phyloP scores from a whole-genome alignment of 208 protist species.

The Acanthamoeba castellanii region DNA sequence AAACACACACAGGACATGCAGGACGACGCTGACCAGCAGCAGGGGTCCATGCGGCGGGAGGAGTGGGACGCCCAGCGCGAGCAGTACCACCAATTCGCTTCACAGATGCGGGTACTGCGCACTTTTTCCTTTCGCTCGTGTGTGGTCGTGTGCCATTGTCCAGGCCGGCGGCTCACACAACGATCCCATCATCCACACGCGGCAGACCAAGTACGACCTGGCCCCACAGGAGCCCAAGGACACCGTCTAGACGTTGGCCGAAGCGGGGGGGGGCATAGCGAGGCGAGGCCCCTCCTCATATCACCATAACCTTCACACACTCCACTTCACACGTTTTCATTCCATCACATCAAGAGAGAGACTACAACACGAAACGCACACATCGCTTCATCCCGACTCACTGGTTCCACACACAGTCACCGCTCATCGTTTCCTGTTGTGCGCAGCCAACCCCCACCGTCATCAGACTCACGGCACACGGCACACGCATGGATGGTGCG shows the following conservation, averaged over 20 bases:
- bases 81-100: slow-evolving; percentile 37
- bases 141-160: not conserved
- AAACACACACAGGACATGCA: not conserved
- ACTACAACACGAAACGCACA: too few relatives aligned
- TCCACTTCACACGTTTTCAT: too few relatives aligned
- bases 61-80: slow-evolving; percentile 1
- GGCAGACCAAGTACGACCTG: slow-evolving; percentile 36
- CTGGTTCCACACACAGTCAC: slow-evolving; percentile 17
- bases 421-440: not conserved
- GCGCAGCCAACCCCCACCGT: not conserved
- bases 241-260: not conserved
- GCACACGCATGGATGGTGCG: not conserved
- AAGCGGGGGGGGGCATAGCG: too few relatives aligned
- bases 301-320: too few relatives aligned
- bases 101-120: not conserved
- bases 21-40: not conserved
- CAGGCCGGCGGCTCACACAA: too few relatives aligned
- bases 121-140: not conserved
- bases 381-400: not conserved
- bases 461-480: not conserved
- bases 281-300: too few relatives aligned
- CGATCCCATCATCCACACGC: not conserved
- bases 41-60: not conserved
- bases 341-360: too few relatives aligned
- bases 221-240: slow-evolving; percentile 4